Evolutionary conservation across 1,284 basidiomycete genomes (phyloP).

Genomic region (Melampsora americana): DNA sequence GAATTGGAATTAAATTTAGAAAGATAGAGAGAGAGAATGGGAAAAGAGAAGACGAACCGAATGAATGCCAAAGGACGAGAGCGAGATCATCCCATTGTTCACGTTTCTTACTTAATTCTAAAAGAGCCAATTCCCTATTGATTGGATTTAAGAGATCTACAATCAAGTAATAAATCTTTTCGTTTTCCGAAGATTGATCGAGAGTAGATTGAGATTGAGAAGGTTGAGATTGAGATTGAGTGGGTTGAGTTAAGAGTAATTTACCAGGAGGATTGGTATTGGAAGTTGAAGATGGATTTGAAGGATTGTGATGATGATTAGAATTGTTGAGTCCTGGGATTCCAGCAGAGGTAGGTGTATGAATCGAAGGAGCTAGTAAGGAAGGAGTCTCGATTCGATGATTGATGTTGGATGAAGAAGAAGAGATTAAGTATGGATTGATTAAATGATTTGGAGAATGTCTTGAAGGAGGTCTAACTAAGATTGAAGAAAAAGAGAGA

Average conservation of each 20-base stretch:
- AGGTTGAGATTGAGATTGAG: slow-evolving; percentile 1
- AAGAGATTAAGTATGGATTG: neutral
- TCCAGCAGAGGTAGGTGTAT: slow-evolving; percentile 28
- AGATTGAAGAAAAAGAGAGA: slow-evolving; percentile 3
- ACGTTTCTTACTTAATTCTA: slow-evolving; percentile 97
- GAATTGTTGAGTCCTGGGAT: neutral
- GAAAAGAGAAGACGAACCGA: slow-evolving; percentile 66
- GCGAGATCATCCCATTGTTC: slow-evolving; percentile 99
- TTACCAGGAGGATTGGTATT: neutral
- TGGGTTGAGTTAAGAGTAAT: neutral
- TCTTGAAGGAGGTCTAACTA: neutral
- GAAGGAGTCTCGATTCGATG: slow-evolving; percentile 37
- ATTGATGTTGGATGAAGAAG: neutral
- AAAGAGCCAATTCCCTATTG: slow-evolving; percentile 77
- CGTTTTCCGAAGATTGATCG: slow-evolving; percentile 62
- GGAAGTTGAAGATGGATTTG: neutral
- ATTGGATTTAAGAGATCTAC: slow-evolving; percentile 74
- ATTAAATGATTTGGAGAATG: neutral
- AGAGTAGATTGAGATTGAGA: neutral
- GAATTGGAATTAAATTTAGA: neutral
- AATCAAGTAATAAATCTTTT: slow-evolving; percentile 75
- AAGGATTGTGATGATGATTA: neutral
- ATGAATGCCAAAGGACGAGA: slow-evolving; percentile 96
- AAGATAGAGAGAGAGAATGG: neutral
- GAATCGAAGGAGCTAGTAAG: neutral